These are phyloP conservation scores for Neoboletus brunneissimus DNA, from an alignment of 768 basidiomycete genomes.

Conservation along the genomic window DNA sequence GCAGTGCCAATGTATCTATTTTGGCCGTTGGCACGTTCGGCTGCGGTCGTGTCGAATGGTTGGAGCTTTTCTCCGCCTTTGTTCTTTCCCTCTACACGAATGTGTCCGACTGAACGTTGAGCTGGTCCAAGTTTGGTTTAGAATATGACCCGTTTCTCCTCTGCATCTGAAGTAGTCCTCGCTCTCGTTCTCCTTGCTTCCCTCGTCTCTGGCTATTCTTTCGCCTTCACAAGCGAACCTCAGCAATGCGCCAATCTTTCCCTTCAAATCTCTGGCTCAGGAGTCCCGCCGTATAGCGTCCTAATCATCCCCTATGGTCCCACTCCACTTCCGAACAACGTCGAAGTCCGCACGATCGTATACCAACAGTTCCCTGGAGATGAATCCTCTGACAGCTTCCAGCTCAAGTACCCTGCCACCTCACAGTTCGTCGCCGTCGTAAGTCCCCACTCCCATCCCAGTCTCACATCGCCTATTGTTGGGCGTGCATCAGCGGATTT, in stretches of 20 bases:
- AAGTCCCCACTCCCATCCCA: slow-evolving; percentile 32
- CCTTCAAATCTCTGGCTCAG: slow-evolving; percentile 56
- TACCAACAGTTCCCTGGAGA: slow-evolving; percentile 49
- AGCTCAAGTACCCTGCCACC: slow-evolving; percentile 60
- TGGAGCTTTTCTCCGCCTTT: neutral
- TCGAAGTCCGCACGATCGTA: slow-evolving; percentile 62
- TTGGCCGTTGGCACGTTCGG: slow-evolving; percentile 1
- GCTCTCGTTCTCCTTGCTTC: slow-evolving; percentile 24
- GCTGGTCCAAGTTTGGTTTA: neutral
- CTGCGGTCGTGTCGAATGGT: neutral
- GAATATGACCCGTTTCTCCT: slow-evolving; percentile 11
- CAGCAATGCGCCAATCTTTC: slow-evolving; percentile 66
- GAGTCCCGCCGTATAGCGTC: slow-evolving; percentile 63
- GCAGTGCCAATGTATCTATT: slow-evolving; percentile 3
- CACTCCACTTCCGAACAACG: slow-evolving; percentile 54
- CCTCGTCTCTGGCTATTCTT: slow-evolving; percentile 40
- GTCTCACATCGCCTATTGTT: neutral
- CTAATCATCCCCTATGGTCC: slow-evolving; percentile 69
- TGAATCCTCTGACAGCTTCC: slow-evolving; percentile 44
- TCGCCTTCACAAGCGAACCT: slow-evolving; percentile 45
- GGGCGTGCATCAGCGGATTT: neutral
- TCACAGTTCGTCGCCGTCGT: slow-evolving; percentile 79
- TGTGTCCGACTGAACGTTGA: slow-evolving; percentile 1
- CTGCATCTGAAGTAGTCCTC: neutral
- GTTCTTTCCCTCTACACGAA: slow-evolving; percentile 2